These are phyloP conservation scores for Myriosclerotinia scirpicola DNA, from an alignment of 2,329 filamentous ascomycete genomes.

Conservation along the genomic window DNA sequence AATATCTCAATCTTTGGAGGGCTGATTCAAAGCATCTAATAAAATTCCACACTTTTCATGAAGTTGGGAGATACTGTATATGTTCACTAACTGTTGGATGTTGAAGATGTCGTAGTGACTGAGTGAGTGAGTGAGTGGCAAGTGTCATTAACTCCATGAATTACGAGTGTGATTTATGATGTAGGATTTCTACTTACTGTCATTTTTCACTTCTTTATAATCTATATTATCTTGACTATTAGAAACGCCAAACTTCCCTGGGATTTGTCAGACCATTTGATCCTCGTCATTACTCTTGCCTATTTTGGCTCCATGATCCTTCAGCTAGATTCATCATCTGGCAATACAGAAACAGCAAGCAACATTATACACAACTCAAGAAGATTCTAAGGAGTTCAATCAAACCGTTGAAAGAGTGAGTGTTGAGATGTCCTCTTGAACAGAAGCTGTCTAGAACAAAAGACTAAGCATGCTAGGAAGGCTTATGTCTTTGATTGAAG, in stretches of 20 bases:
- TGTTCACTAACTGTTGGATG: too few species aligned
- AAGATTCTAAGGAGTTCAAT: neutral
- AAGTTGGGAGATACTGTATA: too few species aligned
- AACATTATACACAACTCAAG: too few species aligned
- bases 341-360: neutral
- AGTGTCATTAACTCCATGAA: too few species aligned
- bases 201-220: too few species aligned
- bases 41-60: too few species aligned
- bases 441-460: neutral
- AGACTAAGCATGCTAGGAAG: neutral
- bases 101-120: too few species aligned
- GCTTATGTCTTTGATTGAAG: neutral
- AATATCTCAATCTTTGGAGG: too few species aligned
- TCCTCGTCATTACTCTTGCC: neutral
- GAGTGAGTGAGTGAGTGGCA: too few species aligned
- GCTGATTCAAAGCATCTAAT: too few species aligned
- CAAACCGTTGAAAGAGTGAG: neutral
- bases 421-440: neutral
- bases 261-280: neutral
- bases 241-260: neutral
- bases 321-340: neutral
- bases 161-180: neutral
- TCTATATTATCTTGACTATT: neutral
- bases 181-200: neutral
- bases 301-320: neutral